phyloP scores from a whole-genome alignment of 73 alveolate species.

The Paramecium octaurelia region DNA sequence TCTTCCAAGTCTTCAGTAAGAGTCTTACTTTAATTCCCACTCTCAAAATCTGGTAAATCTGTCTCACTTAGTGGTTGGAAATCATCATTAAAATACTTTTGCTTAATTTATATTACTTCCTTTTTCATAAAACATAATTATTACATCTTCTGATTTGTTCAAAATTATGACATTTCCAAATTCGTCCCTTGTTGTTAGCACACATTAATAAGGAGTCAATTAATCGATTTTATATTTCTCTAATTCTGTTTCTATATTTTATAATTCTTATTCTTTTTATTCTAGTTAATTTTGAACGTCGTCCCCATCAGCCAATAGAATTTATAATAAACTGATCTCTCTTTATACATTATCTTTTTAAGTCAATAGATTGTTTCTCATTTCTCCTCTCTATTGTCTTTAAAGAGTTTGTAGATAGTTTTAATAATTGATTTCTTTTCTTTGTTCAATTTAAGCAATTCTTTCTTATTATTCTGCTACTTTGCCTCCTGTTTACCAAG shows the following conservation, averaged over 20 bases:
- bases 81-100: neutral
- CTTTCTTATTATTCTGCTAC: conserved; percentile 91
- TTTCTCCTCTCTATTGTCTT: conserved; percentile 6
- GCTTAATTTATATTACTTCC: neutral
- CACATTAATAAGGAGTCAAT: neutral
- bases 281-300: neutral
- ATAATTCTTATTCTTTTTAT: neutral
- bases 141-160: neutral
- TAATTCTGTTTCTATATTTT: neutral
- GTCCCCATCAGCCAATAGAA: neutral
- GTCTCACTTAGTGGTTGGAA: neutral
- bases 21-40: neutral
- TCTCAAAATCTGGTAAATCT: neutral
- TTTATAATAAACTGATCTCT: neutral
- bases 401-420: neutral
- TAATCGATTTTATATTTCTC: neutral
- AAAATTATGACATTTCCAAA: neutral
- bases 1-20: neutral
- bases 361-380: neutral
- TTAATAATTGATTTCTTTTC: neutral
- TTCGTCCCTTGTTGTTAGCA: neutral
- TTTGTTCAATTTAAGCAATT: neutral
- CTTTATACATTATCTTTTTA: neutral
- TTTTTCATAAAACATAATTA: neutral
- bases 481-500: conserved; percentile 89